Percentiles rank a stretch among this genome's conserved stretches.
phyloP scores from a whole-genome alignment of 2,329 filamentous ascomycete genomes.

The Fusarium incarnatum region DNA sequence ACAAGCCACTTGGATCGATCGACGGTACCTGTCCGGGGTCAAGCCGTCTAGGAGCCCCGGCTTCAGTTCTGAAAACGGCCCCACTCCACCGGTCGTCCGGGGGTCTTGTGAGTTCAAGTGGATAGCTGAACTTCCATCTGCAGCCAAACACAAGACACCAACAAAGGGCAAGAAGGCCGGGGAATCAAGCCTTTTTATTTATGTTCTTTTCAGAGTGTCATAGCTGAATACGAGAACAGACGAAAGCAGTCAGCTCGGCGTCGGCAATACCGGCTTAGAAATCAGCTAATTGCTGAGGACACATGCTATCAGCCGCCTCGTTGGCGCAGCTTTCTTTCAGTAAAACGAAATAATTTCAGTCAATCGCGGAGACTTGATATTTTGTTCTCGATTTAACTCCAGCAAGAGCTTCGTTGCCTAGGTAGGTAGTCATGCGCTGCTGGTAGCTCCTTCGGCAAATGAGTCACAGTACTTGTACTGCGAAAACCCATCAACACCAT shows the following conservation, averaged over 20 bases:
- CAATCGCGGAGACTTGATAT: background rate
- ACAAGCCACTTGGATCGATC: constrained; percentile 4
- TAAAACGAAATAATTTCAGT: background rate
- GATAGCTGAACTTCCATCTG: too few species aligned
- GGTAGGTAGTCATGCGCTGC: background rate
- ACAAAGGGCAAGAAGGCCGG: background rate
- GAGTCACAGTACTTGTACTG: constrained; percentile 17
- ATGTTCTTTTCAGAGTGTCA: background rate
- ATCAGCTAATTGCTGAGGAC: background rate
- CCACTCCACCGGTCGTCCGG: too few species aligned
- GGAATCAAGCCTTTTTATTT: constrained; percentile 2
- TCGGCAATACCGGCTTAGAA: constrained; percentile 5
- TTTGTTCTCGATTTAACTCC: background rate
- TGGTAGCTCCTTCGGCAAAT: constrained; percentile 19
- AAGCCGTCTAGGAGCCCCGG: background rate
- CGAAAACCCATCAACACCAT: background rate
- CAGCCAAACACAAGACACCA: background rate
- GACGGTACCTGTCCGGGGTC: background rate
- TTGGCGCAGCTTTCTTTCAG: background rate
- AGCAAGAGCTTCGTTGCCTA: constrained; percentile 9
- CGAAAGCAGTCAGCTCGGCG: background rate
- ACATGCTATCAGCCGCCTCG: background rate
- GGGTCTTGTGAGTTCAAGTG: too few species aligned
- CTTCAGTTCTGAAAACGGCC: too few species aligned
- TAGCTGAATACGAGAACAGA: background rate